These are phyloP conservation scores for Pholiota molesta DNA, from an alignment of 768 basidiomycete genomes.

Conservation along the genomic window DNA sequence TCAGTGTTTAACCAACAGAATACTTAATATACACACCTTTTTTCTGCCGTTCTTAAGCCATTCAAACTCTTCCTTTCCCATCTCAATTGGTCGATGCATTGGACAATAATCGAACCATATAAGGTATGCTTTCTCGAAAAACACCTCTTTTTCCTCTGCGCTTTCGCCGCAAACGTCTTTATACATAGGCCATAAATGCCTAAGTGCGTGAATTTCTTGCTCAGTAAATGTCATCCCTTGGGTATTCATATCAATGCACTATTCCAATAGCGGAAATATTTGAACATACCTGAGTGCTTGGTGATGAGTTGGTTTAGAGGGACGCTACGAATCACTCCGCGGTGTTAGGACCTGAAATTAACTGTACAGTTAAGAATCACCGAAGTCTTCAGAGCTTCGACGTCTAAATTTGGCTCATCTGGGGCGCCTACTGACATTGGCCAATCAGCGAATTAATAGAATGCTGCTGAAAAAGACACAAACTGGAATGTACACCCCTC, in stretches of 20 bases:
- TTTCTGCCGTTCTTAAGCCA: not conserved
- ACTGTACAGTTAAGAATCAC: not conserved
- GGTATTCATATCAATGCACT: too few relatives aligned
- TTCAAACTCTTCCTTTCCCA: not conserved
- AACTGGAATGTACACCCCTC: too few relatives aligned
- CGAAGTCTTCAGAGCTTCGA: not conserved
- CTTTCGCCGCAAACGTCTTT: not conserved
- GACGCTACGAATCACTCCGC: too few relatives aligned
- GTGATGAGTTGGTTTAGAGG: too few relatives aligned
- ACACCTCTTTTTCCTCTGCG: not conserved
- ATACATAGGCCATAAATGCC: not conserved
- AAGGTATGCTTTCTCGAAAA: not conserved
- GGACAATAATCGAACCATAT: constrained; percentile 2
- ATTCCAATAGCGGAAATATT: too few relatives aligned
- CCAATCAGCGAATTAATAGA: too few relatives aligned
- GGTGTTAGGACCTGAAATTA: too few relatives aligned
- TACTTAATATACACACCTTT: not conserved
- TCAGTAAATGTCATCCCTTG: not conserved
- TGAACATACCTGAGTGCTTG: too few relatives aligned
- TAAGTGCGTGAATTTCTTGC: not conserved
- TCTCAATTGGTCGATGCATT: not conserved
- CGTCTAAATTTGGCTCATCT: not conserved
- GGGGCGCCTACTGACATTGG: too few relatives aligned
- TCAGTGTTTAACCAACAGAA: too few relatives aligned
- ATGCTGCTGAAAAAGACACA: too few relatives aligned